phyloP scores from a whole-genome alignment of 225 moss, liverwort and hornwort species.

The Anthoceros angustus region DNA sequence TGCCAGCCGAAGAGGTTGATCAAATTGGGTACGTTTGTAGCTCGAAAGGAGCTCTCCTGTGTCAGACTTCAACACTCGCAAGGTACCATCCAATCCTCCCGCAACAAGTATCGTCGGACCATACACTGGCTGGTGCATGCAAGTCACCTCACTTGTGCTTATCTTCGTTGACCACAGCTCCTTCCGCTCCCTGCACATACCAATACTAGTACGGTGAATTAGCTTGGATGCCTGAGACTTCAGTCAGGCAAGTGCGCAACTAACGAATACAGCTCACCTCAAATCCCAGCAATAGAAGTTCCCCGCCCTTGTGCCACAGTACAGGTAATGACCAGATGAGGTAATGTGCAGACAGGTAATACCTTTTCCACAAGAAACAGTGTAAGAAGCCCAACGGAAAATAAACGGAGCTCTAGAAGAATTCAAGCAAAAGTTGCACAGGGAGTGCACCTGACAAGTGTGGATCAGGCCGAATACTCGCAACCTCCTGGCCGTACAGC shows the following conservation, averaged over 20 bases:
- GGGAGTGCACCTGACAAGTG: conserved; percentile 8
- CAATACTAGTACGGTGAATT: not conserved
- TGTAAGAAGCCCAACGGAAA: not conserved
- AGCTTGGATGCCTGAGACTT: not conserved
- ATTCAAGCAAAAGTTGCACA: not conserved
- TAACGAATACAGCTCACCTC: conserved; percentile 8
- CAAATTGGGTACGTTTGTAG: not conserved
- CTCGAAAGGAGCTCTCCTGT: conserved; percentile 6
- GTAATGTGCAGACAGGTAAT: conserved; percentile 16
- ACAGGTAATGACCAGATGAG: conserved; percentile 8
- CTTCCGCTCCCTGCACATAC: conserved; percentile 12
- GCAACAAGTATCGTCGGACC: conserved; percentile 10
- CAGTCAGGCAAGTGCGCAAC: not conserved
- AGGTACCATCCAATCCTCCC: conserved; percentile 16
- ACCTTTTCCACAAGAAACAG: conserved; percentile 3
- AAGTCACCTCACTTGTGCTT: conserved; percentile 11
- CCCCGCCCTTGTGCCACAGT: conserved; percentile 14
- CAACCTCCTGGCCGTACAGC: conserved; percentile 45
- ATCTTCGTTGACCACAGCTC: conserved; percentile 14
- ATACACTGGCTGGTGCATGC: conserved; percentile 14
- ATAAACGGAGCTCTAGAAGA: not conserved
- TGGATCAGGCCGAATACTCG: conserved; percentile 24
- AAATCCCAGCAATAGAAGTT: conserved; percentile 15
- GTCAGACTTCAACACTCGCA: conserved; percentile 11
- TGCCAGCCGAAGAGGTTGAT: not conserved